A percentile compares a stretch with the other conserved stretches of the same genome.
Conservation (phyloP, 495 filamentous ascomycete species). For the Cryomyces minteri region DNA sequence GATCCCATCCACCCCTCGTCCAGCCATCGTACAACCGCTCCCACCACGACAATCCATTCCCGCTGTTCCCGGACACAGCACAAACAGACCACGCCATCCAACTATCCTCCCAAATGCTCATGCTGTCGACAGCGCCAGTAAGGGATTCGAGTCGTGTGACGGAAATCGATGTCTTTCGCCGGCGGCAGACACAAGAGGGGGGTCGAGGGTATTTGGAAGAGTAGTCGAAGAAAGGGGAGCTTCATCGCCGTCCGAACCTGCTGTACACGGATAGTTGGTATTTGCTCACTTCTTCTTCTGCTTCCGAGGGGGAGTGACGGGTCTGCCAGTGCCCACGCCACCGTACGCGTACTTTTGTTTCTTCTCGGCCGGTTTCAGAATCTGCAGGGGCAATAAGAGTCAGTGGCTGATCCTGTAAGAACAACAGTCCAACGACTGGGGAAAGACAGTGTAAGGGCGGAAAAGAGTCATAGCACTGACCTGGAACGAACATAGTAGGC, state of each 20-base stretch:
- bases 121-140: no score
- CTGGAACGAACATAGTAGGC: conserved; percentile 97
- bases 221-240: no score
- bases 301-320: conserved; percentile 81
- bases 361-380: conserved; percentile 99
- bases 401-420: background rate
- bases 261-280: conserved; percentile 66
- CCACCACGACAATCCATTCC: no score
- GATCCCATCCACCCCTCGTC: no score
- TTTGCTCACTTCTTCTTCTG: conserved; percentile 64
- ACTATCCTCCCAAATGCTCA: no score
- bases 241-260: conserved; percentile 95
- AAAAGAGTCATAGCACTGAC: conserved; percentile 29
- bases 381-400: conserved; percentile 31
- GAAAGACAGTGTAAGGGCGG: background rate
- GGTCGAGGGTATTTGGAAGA: no score
- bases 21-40: no score
- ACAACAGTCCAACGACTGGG: background rate
- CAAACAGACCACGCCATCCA: no score
- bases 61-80: no score
- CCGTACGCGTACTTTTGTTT: conserved; percentile 99
- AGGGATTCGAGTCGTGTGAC: no score
- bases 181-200: no score
- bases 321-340: conserved; percentile 70
- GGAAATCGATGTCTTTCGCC: no score